phyloP scores from a whole-genome alignment of 2,329 filamentous ascomycete species.

The Ascochyta lentis region DNA sequence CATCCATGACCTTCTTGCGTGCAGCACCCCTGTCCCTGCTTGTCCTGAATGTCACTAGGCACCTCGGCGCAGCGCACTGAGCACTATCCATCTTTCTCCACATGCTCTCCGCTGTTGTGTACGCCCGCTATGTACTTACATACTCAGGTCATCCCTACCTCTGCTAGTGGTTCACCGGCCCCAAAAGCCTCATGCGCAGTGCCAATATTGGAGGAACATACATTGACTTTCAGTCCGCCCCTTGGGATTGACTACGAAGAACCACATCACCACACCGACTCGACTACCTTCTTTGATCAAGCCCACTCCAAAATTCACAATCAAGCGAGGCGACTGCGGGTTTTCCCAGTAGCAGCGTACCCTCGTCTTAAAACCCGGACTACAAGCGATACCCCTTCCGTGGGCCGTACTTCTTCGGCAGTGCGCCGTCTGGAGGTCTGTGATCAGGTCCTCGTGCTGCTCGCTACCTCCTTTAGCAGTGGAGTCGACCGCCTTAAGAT shows the following conservation, averaged over 20 bases:
- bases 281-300: neutral
- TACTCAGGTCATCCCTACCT: constrained; percentile 44
- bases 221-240: constrained; percentile 10
- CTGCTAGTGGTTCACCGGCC: constrained; percentile 33
- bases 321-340: constrained; percentile 12
- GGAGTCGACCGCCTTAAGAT: constrained; percentile 35
- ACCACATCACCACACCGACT: constrained; percentile 18
- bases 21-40: constrained; percentile 40
- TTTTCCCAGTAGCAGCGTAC: constrained; percentile 24
- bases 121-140: constrained; percentile 40
- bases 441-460: constrained; percentile 33
- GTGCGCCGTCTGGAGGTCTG: constrained; percentile 25
- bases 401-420: constrained; percentile 31
- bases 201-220: constrained; percentile 14
- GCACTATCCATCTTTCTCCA: constrained; percentile 47
- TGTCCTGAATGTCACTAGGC: constrained; percentile 31
- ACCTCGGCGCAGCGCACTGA: constrained; percentile 37
- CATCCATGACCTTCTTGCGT: constrained; percentile 32
- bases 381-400: constrained; percentile 29
- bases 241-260: constrained; percentile 30
- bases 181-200: constrained; percentile 31
- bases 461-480: constrained; percentile 30
- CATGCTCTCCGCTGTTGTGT: constrained; percentile 44
- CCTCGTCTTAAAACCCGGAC: constrained; percentile 37
- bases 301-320: neutral